phyloP scores from a whole-genome alignment of 2,329 filamentous ascomycete genomes.

The Claviceps sp. region DNA sequence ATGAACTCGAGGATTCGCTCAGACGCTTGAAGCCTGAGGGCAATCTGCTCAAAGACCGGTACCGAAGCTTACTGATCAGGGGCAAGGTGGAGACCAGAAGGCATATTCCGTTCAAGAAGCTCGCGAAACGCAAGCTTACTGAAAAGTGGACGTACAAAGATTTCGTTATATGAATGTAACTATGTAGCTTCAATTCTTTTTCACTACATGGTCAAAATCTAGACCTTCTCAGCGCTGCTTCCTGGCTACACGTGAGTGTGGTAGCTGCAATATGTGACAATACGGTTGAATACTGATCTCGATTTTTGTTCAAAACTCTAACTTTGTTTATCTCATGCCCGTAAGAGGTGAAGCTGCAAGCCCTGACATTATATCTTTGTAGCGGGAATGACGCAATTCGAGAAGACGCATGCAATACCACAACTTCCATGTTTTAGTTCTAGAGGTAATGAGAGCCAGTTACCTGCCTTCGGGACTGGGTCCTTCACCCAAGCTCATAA shows the following conservation, averaged over 20 bases:
- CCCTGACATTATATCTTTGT: no score
- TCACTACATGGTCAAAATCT: background rate
- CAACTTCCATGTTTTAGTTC: background rate
- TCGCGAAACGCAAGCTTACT: conserved; percentile 65
- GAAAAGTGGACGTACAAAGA: conserved; percentile 99
- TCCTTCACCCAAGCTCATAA: conserved; percentile 35
- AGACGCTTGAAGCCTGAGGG: conserved; percentile 82
- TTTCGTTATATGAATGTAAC: conserved; percentile 32
- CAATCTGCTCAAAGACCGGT: conserved; percentile 86
- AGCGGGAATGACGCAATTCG: background rate
- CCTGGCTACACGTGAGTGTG: background rate
- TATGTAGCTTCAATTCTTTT: background rate
- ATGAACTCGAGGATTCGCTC: conserved; percentile 73
- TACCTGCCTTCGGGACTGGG: background rate
- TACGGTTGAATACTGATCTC: background rate
- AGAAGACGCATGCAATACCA: background rate
- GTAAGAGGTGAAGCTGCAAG: no score
- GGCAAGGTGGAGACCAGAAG: conserved; percentile 80
- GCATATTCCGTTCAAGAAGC: conserved; percentile 67
- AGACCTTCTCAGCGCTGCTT: background rate
- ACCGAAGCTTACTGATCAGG: conserved; percentile 74
- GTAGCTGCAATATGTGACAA: background rate
- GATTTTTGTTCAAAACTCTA: background rate
- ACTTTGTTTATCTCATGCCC: no score
- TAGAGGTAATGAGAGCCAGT: background rate